These are phyloP conservation scores for Proteromonas lacertae DNA, from an alignment of 352 stramenopile species.

Conservation along the genomic window DNA sequence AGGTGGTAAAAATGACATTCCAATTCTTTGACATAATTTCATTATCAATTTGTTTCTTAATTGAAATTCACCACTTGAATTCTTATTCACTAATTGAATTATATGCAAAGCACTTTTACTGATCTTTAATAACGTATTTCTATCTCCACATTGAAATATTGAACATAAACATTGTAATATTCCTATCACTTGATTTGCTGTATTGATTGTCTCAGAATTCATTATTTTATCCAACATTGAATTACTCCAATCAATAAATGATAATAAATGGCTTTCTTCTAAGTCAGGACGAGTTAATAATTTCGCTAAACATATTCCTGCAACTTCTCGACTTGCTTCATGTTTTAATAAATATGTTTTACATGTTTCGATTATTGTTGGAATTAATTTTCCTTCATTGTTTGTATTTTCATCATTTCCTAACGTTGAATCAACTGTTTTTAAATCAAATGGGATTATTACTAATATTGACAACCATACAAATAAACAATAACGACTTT, in stretches of 20 bases:
- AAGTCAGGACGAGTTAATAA: constrained; percentile 77
- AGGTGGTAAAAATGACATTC: constrained; percentile 62
- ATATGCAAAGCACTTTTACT: neutral
- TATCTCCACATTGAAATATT: neutral
- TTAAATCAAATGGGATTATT: constrained; percentile 81
- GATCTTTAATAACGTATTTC: neutral
- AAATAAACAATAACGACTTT: constrained; percentile 44
- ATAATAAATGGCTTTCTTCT: constrained; percentile 37
- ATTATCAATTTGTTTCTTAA: constrained; percentile 64
- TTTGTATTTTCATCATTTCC: neutral
- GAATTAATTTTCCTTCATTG: constrained; percentile 14
- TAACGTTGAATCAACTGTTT: constrained; percentile 36
- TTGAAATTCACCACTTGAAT: constrained; percentile 5
- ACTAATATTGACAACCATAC: constrained; percentile 87
- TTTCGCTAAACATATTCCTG: constrained; percentile 55
- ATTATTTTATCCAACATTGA: constrained; percentile 12
- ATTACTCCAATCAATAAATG: constrained; percentile 52
- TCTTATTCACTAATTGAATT: neutral
- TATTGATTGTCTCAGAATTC: neutral
- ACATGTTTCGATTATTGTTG: too few species aligned
- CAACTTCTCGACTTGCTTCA: constrained; percentile 45
- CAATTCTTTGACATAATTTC: constrained; percentile 77
- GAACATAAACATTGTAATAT: neutral
- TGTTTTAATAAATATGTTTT: constrained; percentile 39
- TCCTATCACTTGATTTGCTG: neutral